Percentiles rank a stretch among this genome's conserved stretches.
Evolutionary conservation across 2,329 filamentous ascomycete genomes (phyloP).

Genomic region (Cladosporium sp.): DNA sequence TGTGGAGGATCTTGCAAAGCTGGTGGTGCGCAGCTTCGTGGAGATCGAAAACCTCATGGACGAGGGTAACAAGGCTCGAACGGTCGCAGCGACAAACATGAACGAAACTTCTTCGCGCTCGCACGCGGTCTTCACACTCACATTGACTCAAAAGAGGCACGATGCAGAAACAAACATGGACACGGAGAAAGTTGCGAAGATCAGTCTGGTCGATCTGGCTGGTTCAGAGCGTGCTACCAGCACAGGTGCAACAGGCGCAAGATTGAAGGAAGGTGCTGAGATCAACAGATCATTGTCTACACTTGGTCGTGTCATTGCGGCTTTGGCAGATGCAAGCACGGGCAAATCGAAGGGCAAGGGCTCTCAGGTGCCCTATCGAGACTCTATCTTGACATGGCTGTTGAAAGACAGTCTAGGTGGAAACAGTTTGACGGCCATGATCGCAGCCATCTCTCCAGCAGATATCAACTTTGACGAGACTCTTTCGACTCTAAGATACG

Average conservation of each 20-base stretch:
- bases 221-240: constrained; percentile 97
- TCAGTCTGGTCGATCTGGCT: constrained; percentile 94
- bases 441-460: constrained; percentile 95
- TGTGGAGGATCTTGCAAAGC: constrained; percentile 93
- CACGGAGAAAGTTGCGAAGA: constrained; percentile 96
- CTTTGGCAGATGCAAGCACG: constrained; percentile 84
- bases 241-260: constrained; percentile 90
- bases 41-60: constrained; percentile 99
- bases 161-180: constrained; percentile 95
- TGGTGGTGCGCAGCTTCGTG: constrained; percentile 87
- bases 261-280: constrained; percentile 95
- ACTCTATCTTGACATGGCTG: constrained; percentile 94
- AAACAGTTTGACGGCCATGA: constrained; percentile 99
- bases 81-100: constrained; percentile 98
- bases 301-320: constrained; percentile 93
- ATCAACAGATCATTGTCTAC: constrained; percentile 98
- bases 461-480: constrained; percentile 99
- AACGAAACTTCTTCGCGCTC: constrained; percentile 98
- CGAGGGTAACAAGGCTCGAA: constrained; percentile 97
- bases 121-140: constrained; percentile 96
- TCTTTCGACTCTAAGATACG: constrained; percentile 89
- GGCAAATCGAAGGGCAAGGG: constrained; percentile 76
- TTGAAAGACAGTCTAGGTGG: constrained; percentile 95
- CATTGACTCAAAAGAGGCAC: constrained; percentile 88
- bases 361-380: constrained; percentile 88